Conservation (phyloP, 1,284 basidiomycete species). For the Boletus smithii region DNA sequence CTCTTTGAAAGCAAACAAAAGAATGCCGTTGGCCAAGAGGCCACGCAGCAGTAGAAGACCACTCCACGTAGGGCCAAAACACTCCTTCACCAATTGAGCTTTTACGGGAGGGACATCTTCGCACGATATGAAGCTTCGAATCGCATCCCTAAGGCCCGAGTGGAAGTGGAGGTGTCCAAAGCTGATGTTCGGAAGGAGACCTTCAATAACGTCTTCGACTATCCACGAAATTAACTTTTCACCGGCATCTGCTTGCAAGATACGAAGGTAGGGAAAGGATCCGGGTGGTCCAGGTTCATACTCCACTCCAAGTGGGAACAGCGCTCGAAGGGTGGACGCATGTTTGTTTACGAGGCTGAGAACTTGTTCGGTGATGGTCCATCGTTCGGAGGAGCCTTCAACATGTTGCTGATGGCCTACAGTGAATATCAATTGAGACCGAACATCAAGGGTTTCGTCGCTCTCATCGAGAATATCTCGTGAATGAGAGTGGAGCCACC, state of each 20-base stretch:
- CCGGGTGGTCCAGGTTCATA: conserved; percentile 8
- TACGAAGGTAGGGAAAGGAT: conserved; percentile 31
- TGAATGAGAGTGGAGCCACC: conserved; percentile 37
- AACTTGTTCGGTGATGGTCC: conserved; percentile 42
- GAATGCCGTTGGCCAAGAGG: too few relatives aligned
- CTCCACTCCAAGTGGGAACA: conserved; percentile 21
- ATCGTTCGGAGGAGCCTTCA: conserved; percentile 46
- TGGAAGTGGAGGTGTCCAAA: too few relatives aligned
- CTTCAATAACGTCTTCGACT: conserved; percentile 24
- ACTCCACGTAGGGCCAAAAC: neutral
- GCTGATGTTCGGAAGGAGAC: too few relatives aligned
- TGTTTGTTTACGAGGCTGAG: conserved; percentile 26
- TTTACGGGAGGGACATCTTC: neutral
- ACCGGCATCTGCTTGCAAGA: conserved; percentile 27
- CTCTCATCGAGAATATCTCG: conserved; percentile 45
- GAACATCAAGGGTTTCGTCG: conserved; percentile 47
- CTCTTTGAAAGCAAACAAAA: too few relatives aligned
- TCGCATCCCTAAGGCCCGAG: too few relatives aligned
- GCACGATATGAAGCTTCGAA: too few relatives aligned
- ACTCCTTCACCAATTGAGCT: neutral
- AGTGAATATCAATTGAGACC: conserved; percentile 43
- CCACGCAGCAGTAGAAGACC: neutral
- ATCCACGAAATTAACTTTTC: conserved; percentile 20
- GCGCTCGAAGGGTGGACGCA: neutral
- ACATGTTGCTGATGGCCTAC: conserved; percentile 39